Evolutionary conservation across 208 protist genomes (phyloP), one percentile per base, ranked within the genome.

Genomic region (Leishmania tarentolae): DNA sequence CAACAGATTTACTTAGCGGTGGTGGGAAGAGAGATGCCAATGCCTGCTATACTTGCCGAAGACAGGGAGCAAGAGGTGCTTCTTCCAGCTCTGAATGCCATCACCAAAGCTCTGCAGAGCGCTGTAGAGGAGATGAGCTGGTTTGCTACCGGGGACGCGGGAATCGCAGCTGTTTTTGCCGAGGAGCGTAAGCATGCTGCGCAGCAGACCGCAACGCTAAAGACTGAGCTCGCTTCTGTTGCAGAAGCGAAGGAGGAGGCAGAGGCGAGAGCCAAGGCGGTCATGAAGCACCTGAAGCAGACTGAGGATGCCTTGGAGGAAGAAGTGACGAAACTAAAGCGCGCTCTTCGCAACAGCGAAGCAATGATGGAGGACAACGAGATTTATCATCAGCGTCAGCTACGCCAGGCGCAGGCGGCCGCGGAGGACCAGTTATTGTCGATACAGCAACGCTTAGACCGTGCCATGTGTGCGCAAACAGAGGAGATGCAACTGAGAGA

Each of bases 141-240:
- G 17, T 13, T 77, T n/a, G 24, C 35, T 24, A 50, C 59, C 13
- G 47, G 37, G 24, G 77, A 61, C 21, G 80, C 74, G 47, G 37
- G 52, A 24, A 8, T 77, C 31, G 42, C 47, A 8, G 59, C 75
- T 2, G 66, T 53, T 8, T 9, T 86, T 73, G 53, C 69, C 8
- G 76, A 69, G 42, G 76, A 88, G 71, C 88, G 81, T 44, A 76
- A 71, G 4, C 59, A 46, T 9, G 76, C 76, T 40, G 80, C 81
- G 17, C 79, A 82, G 57, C 79, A 35, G 42, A 40, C 56, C 15
- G 50, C 61, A 3, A n/a, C 28, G 28, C 17, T 83, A 19, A 65
- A 21, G 46, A n/a, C 65, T 61, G 70, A 85, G 70, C 40, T 79
- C 21, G 68, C 75, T 13, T 52, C 46, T 15, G 0, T 52, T 0